Base-by-base conservation (phyloP, 148 eudicot genomes). In the Suaeda aralocaspica region DNA sequence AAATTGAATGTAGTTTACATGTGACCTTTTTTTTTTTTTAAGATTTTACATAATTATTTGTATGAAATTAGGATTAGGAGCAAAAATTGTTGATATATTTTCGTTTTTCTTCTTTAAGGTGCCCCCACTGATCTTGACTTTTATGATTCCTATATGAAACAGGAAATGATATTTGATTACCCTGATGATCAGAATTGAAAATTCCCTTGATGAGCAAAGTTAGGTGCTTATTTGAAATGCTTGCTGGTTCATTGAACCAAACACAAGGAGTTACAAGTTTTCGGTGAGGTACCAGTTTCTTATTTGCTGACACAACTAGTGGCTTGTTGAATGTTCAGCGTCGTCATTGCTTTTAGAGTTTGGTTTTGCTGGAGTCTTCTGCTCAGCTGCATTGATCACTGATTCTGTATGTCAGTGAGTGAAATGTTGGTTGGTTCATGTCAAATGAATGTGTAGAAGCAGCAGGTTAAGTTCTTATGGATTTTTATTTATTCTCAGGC, bases 111-210 rank as follows among this genome's bases (percentile, higher is more conserved):
- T 21, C 58, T 22, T 19, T 24, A 15, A 36, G 30, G 19, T n/a
- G n/a, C n/a, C n/a, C n/a, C 9, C 31, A 72, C 72, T 66, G 72
- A 67, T 46, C 31, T 56, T 50, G 25, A 51, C 68, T 16, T 59
- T 25, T 30, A 24, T 61, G 57, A 58, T 56, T 46, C 2, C 29
- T 61, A 42, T 13, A 30, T 78, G 67, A 16, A 55, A 57, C 90
- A 92, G 97, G 97, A 85, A 85, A 92, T 92, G 97, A 78, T 82
- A 74, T 85, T 79, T 70, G 92, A 91, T 68, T 74, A 59, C 51
- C 76, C 80, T 63, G 72, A 68, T 44, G 78, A 61, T 53, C 67
- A 69, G 66, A 75, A 58, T 63, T 79, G 52, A 30, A 58, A n/a
- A 12, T 29, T 57, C 52, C 55, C 41, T 26, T 26, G 28, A 58